phyloP scores from a whole-genome alignment of 441 rosid genomes.

The Manihot esculenta region DNA sequence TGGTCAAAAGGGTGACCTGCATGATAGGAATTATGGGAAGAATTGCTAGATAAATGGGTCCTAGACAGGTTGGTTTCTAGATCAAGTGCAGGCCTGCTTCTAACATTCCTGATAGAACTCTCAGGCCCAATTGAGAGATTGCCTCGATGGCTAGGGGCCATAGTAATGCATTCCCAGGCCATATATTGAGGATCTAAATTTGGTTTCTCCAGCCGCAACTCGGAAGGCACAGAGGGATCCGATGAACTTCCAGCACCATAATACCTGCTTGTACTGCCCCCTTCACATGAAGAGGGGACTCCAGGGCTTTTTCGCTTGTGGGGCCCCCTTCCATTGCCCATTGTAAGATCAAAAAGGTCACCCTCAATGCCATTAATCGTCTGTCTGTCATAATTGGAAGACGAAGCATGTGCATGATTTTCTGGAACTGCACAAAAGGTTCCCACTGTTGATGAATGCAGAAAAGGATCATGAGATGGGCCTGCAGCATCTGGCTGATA shows the following conservation, averaged over 20 bases:
- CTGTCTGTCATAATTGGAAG: conserved; percentile 61
- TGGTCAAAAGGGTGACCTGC: conserved; percentile 48
- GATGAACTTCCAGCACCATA: conserved; percentile 65
- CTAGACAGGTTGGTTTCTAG: conserved; percentile 51
- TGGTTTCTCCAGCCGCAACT: conserved; percentile 55
- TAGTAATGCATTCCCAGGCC: conserved; percentile 48
- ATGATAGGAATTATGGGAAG: conserved; percentile 41
- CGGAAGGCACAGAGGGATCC: conserved; percentile 50
- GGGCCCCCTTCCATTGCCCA: conserved; percentile 54
- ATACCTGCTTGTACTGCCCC: conserved; percentile 72
- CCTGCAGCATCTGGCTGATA: conserved; percentile 54
- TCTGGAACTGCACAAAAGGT: conserved; percentile 51
- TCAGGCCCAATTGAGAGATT: conserved; percentile 60
- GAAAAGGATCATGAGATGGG: conserved; percentile 54
- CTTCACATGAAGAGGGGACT: conserved; percentile 58
- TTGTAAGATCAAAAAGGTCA: conserved; percentile 49
- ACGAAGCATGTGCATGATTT: conserved; percentile 51
- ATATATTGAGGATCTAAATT: conserved; percentile 45
- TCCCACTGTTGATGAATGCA: conserved; percentile 43
- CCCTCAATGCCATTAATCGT: conserved; percentile 53
- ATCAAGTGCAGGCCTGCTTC: conserved; percentile 70
- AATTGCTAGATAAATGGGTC: conserved; percentile 47
- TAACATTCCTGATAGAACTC: conserved; percentile 71
- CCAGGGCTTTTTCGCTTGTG: conserved; percentile 82
- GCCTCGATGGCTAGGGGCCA: conserved; percentile 46